phyloP scores from a whole-genome alignment of 208 protist genomes.

The Leptomonas pyrrhocoris region DNA sequence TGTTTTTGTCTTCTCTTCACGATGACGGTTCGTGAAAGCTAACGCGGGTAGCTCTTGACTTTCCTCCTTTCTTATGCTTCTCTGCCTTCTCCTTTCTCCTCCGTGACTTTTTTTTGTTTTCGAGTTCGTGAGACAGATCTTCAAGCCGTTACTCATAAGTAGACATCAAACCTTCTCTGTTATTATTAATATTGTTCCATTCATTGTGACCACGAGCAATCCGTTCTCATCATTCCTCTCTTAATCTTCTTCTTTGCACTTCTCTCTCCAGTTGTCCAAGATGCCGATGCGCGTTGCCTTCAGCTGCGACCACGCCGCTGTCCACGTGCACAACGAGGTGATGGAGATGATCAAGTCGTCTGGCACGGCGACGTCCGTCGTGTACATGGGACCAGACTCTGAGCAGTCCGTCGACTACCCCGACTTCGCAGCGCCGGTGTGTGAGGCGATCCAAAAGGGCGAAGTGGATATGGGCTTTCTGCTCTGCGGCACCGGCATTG shows the following conservation, averaged over 20 bases:
- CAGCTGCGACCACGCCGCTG: constrained; percentile 89
- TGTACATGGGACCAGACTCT: constrained; percentile 75
- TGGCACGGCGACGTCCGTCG: constrained; percentile 52
- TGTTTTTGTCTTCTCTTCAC: no score
- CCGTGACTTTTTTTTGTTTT: constrained; percentile 1
- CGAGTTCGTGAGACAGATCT: neutral
- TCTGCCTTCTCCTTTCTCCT: neutral
- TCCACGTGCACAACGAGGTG: constrained; percentile 60
- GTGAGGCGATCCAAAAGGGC: constrained; percentile 59
- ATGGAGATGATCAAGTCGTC: constrained; percentile 58
- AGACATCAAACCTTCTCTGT: no score
- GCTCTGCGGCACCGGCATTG: constrained; percentile 95
- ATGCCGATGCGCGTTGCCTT: constrained; percentile 84
- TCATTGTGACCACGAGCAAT: no score
- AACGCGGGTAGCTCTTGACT: no score
- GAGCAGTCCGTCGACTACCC: constrained; percentile 92
- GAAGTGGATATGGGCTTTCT: constrained; percentile 84
- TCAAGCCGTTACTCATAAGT: neutral
- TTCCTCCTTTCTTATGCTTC: constrained; percentile 6
- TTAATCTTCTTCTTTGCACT: neutral
- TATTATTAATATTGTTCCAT: no score
- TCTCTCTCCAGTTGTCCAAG: neutral
- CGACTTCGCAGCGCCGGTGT: constrained; percentile 82
- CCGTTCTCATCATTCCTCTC: neutral
- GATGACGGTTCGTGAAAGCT: no score